Evolutionary conservation across 768 basidiomycete genomes (phyloP).

Genomic region (Leccinellum rugosiceps): DNA sequence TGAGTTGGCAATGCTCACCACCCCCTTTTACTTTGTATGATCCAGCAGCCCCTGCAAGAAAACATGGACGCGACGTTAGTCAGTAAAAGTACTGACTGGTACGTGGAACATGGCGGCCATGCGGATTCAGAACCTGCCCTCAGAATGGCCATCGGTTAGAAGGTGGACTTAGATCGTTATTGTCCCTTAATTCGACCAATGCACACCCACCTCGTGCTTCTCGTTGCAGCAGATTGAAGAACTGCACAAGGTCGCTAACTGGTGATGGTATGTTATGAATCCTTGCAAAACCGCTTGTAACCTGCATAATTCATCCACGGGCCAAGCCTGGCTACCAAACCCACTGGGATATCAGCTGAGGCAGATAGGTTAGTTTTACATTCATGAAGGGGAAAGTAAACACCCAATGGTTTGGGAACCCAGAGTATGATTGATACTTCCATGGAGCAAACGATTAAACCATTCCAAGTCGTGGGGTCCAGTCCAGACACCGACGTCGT

Average conservation of each 20-base stretch:
- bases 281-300: not conserved
- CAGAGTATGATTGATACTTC: not conserved
- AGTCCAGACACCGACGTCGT: not conserved
- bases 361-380: not conserved
- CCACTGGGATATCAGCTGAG: not conserved
- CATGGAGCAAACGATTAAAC: not conserved
- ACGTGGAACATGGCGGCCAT: not conserved
- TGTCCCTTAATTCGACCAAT: not conserved
- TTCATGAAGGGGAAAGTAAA: not conserved
- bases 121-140: not conserved
- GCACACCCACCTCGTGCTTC: not conserved
- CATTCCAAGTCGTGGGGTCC: not conserved
- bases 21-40: constrained; percentile 1
- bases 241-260: constrained; percentile 18
- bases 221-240: not conserved
- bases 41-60: constrained; percentile 49
- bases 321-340: not conserved
- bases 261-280: not conserved
- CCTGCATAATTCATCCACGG: not conserved
- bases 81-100: not conserved
- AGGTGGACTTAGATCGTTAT: not conserved
- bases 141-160: not conserved
- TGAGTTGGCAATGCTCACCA: constrained; percentile 4
- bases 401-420: not conserved
- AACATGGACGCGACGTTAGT: constrained; percentile 37